Evolutionary conservation across 2,329 filamentous ascomycete species (phyloP), one percentile per base, ranked within the genome.

Genomic region (Nemania sp.): DNA sequence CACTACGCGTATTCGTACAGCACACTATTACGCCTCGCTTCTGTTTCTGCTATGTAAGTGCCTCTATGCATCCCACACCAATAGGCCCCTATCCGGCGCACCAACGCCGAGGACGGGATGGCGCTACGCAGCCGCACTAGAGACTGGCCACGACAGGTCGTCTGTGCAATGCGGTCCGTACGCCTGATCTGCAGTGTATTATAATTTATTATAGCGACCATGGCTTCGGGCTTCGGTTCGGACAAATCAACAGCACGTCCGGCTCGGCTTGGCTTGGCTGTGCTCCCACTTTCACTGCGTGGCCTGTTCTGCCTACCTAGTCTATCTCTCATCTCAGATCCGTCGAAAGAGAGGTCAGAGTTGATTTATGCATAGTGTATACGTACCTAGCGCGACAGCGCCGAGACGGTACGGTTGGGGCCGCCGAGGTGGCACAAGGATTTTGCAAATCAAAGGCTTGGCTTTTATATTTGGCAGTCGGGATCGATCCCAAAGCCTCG

Each of bases 231-330:
- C 47, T 45, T 41, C 50, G 46, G 17, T 24, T 50, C 49, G 52
- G 56, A 39, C 40, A 12, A 19, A 15, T 51, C 42, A 46, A 49
- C 34, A 31, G 37, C 49, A 51, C 43, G 31, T 39, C 33, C 24
- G 45, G 34, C 55, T 60, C 54, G 55, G 52, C 52, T 49, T 43
- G 51, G 51, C 52, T n/a, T n/a, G n/a, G n/a, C n/a, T n/a, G n/a
- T n/a, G n/a, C n/a, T n/a, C n/a, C n/a, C n/a, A n/a, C n/a, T 42
- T 33, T 49, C 52, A 28, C 24, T 50, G 30, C 11, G 40, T 30
- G 24, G 28, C 19, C 34, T 42, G 42, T 49, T 54, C 23, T 54
- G 49, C 49, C 54, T 53, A 47, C 28, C 28, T 31, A 31, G 6
- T 28, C 26, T 47, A 28, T 12, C 7, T 19, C 36, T 12, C 47